phyloP scores from a whole-genome alignment of 345 rosid genomes.

The Citrus unshiu region DNA sequence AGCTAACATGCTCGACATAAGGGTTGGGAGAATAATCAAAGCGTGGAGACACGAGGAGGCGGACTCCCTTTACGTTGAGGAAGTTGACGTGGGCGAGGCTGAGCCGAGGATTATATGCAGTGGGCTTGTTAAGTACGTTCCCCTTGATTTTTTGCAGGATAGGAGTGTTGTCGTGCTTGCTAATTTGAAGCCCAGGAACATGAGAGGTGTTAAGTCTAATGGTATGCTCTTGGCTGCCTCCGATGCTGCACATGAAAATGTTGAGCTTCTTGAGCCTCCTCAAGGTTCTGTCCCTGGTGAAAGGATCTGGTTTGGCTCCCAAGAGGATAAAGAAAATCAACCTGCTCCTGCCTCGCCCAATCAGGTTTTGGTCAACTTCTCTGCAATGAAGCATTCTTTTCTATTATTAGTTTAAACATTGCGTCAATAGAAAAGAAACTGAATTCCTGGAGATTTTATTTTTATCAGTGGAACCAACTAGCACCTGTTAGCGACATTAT shows the following conservation, averaged over 20 bases:
- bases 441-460: too few relatives aligned
- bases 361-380: constrained; percentile 41
- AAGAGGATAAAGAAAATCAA: constrained; percentile 45
- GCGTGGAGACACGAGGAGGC: constrained; percentile 98
- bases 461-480: too few relatives aligned
- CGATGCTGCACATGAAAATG: constrained; percentile 67
- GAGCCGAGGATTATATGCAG: constrained; percentile 86
- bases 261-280: constrained; percentile 84
- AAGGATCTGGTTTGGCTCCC: constrained; percentile 79
- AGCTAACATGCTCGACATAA: constrained; percentile 72
- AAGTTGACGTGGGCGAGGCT: constrained; percentile 81
- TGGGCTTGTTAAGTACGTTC: constrained; percentile 80
- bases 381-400: too few relatives aligned
- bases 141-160: constrained; percentile 65
- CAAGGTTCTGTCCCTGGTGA: constrained; percentile 69
- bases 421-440: too few relatives aligned
- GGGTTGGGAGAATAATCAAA: constrained; percentile 75
- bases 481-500: too few relatives aligned
- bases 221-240: constrained; percentile 96
- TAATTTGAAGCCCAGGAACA: constrained; percentile 85
- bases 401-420: too few relatives aligned
- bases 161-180: constrained; percentile 79
- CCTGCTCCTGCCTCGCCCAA: constrained; percentile 66
- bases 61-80: constrained; percentile 86
- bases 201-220: constrained; percentile 89